These are phyloP conservation scores for Coelastrella sp. DNA, from an alignment of 139 green algal species.

Conservation along the genomic window DNA sequence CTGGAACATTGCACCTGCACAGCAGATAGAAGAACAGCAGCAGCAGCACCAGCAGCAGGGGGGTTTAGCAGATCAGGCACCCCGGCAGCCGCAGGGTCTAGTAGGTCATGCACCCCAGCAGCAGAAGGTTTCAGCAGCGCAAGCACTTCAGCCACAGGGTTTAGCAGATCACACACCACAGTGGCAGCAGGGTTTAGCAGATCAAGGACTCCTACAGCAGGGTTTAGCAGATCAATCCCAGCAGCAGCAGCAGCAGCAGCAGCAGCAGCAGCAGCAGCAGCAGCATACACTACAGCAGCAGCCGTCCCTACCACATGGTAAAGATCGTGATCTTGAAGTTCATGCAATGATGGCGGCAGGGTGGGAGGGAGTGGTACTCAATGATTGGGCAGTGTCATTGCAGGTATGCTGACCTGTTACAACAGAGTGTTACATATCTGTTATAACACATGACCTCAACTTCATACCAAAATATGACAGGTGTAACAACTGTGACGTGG, in stretches of 20 bases:
- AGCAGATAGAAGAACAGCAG: background rate
- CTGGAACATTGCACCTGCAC: slow-evolving; percentile 33
- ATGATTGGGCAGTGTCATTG: slow-evolving; percentile 53
- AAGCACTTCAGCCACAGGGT: background rate
- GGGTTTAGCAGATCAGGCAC: background rate
- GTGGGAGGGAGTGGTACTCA: slow-evolving; percentile 47
- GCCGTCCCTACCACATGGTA: background rate
- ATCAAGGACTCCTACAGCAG: background rate
- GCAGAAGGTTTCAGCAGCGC: too few species aligned
- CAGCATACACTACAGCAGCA: background rate
- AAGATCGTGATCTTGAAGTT: slow-evolving; percentile 1
- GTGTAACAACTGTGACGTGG: too few species aligned
- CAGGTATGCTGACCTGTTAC: background rate
- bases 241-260: background rate
- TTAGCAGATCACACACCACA: background rate
- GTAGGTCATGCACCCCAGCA: too few species aligned
- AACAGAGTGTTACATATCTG: background rate
- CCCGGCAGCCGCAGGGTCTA: too few species aligned
- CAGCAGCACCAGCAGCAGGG: slow-evolving; percentile 26
- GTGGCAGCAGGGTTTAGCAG: slow-evolving; percentile 8
- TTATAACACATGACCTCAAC: background rate
- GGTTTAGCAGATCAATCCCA: background rate
- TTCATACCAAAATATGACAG: too few species aligned
- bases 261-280: background rate
- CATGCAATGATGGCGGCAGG: slow-evolving; percentile 30